phyloP scores from a whole-genome alignment of 2,329 filamentous ascomycete genomes.

The Colletotrichum cordylinicola region DNA sequence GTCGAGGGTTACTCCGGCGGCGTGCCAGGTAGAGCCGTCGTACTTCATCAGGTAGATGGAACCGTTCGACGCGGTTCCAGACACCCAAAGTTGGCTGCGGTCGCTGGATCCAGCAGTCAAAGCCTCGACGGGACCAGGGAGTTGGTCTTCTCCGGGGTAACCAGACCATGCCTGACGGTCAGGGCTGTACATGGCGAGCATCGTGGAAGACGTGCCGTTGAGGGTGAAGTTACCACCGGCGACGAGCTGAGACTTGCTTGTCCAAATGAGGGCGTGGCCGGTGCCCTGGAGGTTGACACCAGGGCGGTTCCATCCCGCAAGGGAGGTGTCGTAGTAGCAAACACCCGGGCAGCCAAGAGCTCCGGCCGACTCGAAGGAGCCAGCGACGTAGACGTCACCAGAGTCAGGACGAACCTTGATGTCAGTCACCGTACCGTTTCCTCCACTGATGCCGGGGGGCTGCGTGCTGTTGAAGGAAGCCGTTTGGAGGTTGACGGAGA shows the following conservation, averaged over 20 bases:
- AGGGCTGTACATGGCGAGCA: constrained; percentile 76
- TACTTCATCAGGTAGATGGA: constrained; percentile 84
- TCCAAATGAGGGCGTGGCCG: constrained; percentile 79
- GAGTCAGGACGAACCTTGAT: constrained; percentile 76
- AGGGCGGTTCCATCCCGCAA: constrained; percentile 80
- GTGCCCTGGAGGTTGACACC: constrained; percentile 74
- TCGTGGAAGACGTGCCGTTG: constrained; percentile 64
- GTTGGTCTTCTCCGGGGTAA: constrained; percentile 64
- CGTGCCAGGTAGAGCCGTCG: constrained; percentile 74
- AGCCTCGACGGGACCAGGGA: constrained; percentile 82
- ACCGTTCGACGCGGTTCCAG: constrained; percentile 68
- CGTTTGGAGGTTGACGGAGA: constrained; percentile 77
- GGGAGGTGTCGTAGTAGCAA: constrained; percentile 77
- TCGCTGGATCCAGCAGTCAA: constrained; percentile 77
- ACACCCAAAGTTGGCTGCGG: constrained; percentile 79
- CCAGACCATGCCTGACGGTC: constrained; percentile 70
- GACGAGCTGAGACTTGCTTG: constrained; percentile 72
- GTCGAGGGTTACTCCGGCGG: constrained; percentile 68
- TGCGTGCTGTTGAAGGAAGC: constrained; percentile 69
- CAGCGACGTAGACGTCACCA: constrained; percentile 83
- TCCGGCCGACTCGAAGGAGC: constrained; percentile 83
- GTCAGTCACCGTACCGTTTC: constrained; percentile 74
- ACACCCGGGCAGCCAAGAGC: constrained; percentile 82
- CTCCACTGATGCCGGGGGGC: constrained; percentile 76
- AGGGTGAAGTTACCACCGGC: constrained; percentile 79